Evolutionary conservation across 2,329 filamentous ascomycete species (phyloP), one percentile per base, ranked within the genome.

Genomic region (Aspergillus niger): DNA sequence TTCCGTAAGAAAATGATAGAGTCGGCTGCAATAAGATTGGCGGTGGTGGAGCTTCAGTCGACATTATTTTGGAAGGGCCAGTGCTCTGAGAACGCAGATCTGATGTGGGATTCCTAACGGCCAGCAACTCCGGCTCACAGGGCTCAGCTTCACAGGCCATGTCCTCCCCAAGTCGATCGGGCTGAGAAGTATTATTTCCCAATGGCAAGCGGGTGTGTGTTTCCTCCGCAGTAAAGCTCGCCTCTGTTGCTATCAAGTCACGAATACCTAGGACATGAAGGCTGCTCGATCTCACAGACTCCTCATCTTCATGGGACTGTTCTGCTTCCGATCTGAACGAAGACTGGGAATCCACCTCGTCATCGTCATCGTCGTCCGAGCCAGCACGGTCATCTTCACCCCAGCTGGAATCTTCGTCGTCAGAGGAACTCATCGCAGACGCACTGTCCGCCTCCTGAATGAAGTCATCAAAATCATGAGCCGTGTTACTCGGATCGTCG

Each of bases 361-460:
- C 32, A 36, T 65, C 59, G 5, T 59, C 60, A 10, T 64, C 64
- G 43, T 65, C 59, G 8, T 60, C 61, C 3, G 57, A 64, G 6
- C 38, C 48, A 41, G 32, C 51, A 3, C 52, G 47, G 5, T 60
- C 57, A 2, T 63, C 62, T 11, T 61, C 54, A 24, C 57, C 55
- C 8, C 51, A 43, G 7, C 55, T 61, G 11, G 51, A 51, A 8
- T 51, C 26, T 8, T 61, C 58, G n/a, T 55, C 58, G 5, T 59
- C 56, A 47, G 53, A 61, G 28, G 32, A 28, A 5, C 22, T 41
- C 8, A 49, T 17, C 1, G 28, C 36, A 24, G 58, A 55, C 26
- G 49, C 30, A 48, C 28, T 24, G 17, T 66, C 58, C 15, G 63
- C 48, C 38, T 54, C 54, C 44, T 56, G 53, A 11, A 43, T 30